Evolutionary conservation across 1,284 basidiomycete genomes (phyloP), one percentile per base, ranked within the genome.

Genomic region (Ceratobasidium sp.): DNA sequence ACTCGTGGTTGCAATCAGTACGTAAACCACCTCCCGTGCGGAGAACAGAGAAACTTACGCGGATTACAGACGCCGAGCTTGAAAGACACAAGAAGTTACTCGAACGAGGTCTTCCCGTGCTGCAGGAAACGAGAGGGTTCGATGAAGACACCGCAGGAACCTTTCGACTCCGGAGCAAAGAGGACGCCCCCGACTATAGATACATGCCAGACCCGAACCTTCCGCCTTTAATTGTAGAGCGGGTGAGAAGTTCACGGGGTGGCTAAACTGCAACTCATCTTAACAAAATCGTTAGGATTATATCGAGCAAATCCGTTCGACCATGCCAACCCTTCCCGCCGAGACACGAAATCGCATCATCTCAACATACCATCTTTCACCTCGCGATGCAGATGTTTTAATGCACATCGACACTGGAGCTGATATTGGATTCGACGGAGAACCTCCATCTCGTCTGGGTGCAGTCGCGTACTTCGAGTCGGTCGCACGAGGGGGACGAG

Each of bases 181-280:
- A 98, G 82, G 94, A 96, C 81, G 93, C 96, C 0, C 94, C 94
- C 4, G 97, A 99, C 83, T 99, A 99, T 84, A 89, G 97, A 7
- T 99, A 98, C 86, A 97, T 99, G 96, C 98, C 98, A 0, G 98
- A 99, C 83, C 92, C 96, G 0, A 99, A 99, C 83, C 85, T 99
- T 0, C 95, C 96, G 0, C 90, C 93, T 0, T 84, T 97, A 4
- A 82, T 91, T 35, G 84, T 98, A n/a, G 87, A 88, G 77, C 83
- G 89, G 81, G 93, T 79, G 41, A 23, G 71, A 16, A 12, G 35
- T 48, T 48, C 30, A 27, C 46, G 35, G 33, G 6, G 23, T 27
- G 2, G n/a, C 23, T 38, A 1, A 20, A 27, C 55, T 3, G 38
- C 50, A 52, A 52, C 8, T 1, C 3, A 48, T 18, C 4, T 3